Percentiles rank a stretch among this genome's conserved stretches.
These are phyloP conservation scores for Schizophyllum amplum DNA, from an alignment of 1,284 basidiomycete genomes.

Conservation along the genomic window DNA sequence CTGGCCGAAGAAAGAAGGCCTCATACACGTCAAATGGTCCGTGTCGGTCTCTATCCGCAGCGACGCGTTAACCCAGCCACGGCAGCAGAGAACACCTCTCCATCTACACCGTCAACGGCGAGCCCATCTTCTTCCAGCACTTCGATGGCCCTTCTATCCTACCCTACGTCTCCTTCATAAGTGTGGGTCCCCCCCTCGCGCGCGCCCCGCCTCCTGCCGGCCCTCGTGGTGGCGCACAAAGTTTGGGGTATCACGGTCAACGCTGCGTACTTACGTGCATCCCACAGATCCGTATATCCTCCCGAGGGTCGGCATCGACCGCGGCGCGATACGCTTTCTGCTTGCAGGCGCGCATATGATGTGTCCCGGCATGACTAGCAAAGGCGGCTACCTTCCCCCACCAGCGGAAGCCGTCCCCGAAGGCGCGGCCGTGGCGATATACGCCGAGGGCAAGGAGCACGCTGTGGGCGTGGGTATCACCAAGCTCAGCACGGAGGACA, in stretches of 20 bases:
- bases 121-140: conserved; percentile 95
- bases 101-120: conserved; percentile 81
- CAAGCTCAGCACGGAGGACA: conserved; percentile 83
- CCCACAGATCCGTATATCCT: conserved; percentile 80
- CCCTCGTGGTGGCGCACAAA: background rate
- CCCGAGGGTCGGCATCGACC: conserved; percentile 86
- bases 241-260: conserved; percentile 1
- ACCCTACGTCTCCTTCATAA: conserved; percentile 86
- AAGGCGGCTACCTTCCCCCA: conserved; percentile 84
- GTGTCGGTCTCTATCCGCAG: conserved; percentile 23
- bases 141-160: conserved; percentile 93
- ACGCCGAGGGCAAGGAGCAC: conserved; percentile 95
- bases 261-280: background rate
- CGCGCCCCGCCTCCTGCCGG: background rate
- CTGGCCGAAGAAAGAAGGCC: conserved; percentile 97
- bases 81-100: conserved; percentile 90
- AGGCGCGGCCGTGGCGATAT: conserved; percentile 76
- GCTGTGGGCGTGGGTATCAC: conserved; percentile 85
- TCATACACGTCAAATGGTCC: conserved; percentile 93
- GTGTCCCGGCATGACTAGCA: conserved; percentile 93
- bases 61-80: background rate
- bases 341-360: conserved; percentile 93
- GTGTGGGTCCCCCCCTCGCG: conserved; percentile 47
- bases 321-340: conserved; percentile 96
- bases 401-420: conserved; percentile 60